These are phyloP conservation scores for Pleoardoris graminearum DNA, from an alignment of 2,329 filamentous ascomycete species.

Conservation along the genomic window DNA sequence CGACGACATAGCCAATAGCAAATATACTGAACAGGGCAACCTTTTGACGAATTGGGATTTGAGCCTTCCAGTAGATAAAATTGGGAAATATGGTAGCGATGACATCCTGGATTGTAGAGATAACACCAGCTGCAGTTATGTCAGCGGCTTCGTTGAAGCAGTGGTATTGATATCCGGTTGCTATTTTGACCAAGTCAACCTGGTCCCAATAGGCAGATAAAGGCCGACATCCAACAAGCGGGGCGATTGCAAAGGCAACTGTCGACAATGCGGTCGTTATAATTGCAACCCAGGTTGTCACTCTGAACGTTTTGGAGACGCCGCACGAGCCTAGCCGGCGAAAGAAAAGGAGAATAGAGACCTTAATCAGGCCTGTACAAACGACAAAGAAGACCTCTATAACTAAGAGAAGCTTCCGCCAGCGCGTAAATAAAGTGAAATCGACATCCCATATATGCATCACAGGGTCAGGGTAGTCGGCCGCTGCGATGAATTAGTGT, in stretches of 20 bases:
- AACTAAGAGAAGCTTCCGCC: constrained; percentile 19
- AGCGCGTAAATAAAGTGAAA: constrained; percentile 3
- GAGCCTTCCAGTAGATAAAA: constrained; percentile 25
- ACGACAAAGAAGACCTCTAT: constrained; percentile 23
- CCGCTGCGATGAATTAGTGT: neutral
- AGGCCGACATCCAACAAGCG: constrained; percentile 16
- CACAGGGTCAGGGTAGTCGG: constrained; percentile 6
- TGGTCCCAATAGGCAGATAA: constrained; percentile 25
- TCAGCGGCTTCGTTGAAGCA: constrained; percentile 25
- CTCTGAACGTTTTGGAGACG: constrained; percentile 16
- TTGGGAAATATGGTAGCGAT: constrained; percentile 21
- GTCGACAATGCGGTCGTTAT: constrained; percentile 14
- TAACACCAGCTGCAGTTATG: constrained; percentile 16
- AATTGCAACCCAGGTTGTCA: constrained; percentile 21
- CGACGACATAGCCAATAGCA: constrained; percentile 19
- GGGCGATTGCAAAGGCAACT: constrained; percentile 17
- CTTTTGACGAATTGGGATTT: constrained; percentile 23
- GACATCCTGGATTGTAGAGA: constrained; percentile 23
- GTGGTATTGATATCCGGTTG: constrained; percentile 9
- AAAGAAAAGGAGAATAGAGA: constrained; percentile 31
- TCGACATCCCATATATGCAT: constrained; percentile 24
- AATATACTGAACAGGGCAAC: constrained; percentile 22
- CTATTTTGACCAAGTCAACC: constrained; percentile 10
- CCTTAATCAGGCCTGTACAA: constrained; percentile 22
- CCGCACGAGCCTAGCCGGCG: constrained; percentile 19